These are phyloP conservation scores for Flaveria sonorensis DNA, from an alignment of 129 eudicot genomes.

Conservation along the genomic window DNA sequence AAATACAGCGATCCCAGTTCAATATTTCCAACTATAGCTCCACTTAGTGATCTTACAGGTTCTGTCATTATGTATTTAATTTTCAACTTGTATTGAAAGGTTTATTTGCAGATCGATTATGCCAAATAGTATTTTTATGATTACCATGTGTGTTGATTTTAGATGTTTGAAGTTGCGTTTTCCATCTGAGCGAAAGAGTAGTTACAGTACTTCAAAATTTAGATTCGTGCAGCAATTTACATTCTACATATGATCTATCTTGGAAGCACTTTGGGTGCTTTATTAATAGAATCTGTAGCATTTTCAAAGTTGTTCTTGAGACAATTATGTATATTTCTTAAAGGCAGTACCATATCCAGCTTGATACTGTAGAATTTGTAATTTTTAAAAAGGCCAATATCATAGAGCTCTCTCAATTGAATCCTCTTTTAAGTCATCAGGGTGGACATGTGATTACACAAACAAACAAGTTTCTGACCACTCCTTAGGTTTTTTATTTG, in stretches of 20 bases:
- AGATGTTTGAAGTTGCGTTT: no score
- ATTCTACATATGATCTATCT: not conserved
- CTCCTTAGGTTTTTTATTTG: not conserved
- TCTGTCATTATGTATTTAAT: no score
- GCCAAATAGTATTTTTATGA: no score
- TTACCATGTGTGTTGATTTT: no score
- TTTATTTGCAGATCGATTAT: no score
- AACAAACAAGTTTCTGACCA: not conserved
- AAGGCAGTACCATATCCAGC: not conserved
- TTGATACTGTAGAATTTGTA: not conserved
- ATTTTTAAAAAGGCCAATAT: not conserved
- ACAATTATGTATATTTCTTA: not conserved
- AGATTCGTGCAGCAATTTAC: no score
- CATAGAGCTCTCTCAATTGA: not conserved
- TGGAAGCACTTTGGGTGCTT: not conserved
- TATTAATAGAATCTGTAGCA: not conserved
- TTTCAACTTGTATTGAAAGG: no score
- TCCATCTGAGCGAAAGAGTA: no score
- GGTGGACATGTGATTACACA: not conserved
- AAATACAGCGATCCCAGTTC: no score
- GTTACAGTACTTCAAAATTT: no score
- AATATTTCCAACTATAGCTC: no score
- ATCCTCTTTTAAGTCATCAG: not conserved
- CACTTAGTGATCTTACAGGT: no score
- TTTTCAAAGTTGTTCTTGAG: not conserved